Percentiles rank a stretch among this genome's conserved stretches.
These are phyloP conservation scores for Botrytis fabae DNA, from an alignment of 2,329 filamentous ascomycete genomes.

Conservation along the genomic window DNA sequence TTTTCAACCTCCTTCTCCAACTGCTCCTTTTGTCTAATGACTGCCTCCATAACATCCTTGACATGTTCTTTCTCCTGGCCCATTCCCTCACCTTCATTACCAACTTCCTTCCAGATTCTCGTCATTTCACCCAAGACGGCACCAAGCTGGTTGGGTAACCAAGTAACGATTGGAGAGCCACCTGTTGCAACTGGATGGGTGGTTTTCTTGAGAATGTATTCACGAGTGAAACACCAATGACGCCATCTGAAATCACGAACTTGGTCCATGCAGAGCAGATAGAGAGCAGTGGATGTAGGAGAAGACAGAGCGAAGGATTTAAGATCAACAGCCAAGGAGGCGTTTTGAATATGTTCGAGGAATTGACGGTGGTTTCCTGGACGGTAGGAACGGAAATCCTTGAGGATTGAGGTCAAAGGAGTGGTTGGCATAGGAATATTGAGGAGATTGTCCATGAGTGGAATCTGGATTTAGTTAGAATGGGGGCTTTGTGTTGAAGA, in stretches of 20 bases:
- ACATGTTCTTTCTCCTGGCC: conserved; percentile 53
- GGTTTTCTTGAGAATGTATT: conserved; percentile 81
- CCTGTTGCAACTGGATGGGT: conserved; percentile 76
- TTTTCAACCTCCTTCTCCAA: conserved; percentile 72
- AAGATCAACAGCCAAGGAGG: conserved; percentile 52
- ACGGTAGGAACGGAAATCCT: conserved; percentile 86
- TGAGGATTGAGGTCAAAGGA: conserved; percentile 82
- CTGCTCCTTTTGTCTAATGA: conserved; percentile 62
- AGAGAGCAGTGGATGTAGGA: conserved; percentile 59
- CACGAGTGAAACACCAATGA: conserved; percentile 82
- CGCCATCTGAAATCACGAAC: conserved; percentile 81
- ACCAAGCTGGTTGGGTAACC: conserved; percentile 78
- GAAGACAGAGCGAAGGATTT: conserved; percentile 58
- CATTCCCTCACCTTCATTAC: conserved; percentile 33
- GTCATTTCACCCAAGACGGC: conserved; percentile 73
- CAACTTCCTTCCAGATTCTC: conserved; percentile 47
- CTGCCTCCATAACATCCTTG: conserved; percentile 69
- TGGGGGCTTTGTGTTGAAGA: neutral
- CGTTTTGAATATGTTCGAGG: conserved; percentile 66
- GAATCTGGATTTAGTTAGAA: conserved; percentile 52
- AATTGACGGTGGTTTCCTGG: conserved; percentile 88
- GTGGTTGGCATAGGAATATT: conserved; percentile 86
- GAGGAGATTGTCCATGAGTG: conserved; percentile 83
- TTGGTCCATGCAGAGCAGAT: conserved; percentile 68
- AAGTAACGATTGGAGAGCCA: conserved; percentile 79